Base-by-base conservation (phyloP, 2,329 filamentous ascomycete genomes). In the Whalleya microplaca region DNA sequence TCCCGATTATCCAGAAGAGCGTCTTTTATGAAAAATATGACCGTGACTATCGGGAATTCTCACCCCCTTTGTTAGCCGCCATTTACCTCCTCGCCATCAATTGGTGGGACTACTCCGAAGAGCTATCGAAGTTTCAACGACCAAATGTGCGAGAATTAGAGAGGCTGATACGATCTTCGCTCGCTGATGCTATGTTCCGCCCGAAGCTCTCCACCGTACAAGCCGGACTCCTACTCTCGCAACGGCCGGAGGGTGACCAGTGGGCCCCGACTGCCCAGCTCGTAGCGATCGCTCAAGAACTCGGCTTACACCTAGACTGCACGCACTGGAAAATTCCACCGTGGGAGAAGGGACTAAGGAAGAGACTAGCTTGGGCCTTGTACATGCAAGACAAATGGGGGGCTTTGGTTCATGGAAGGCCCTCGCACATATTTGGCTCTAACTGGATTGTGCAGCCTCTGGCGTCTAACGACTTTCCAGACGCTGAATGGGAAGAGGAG, bases 361-460 rank as follows among this genome's bases (percentile, higher is more conserved):
- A 94, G 71, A 85, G 93, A 47, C 83, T 96, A 42, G 92, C 91
- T 1, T 96, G 93, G 92, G 92, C 91, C 2, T 75, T 96, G 48
- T 96, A 95, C 71, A 94, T 96, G 88, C 92, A 96, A 75, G 93
- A 97, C 74, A 96, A 91, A 72, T 92, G 89, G 89, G 88, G 86
- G 43, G 87, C 89, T 2, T 75, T 92, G 23, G 84, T 90, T 32
- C 86, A 91, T 66, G 89, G 89, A 61, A 84, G 89, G 16, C 89
- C 89, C 2, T 90, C 88, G 2, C 88, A 91, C 61, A 76, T 78
- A 46, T 77, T 77, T 60, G 67, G 71, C 46, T 73, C 74, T 41
- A 78, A 91, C 67, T 92, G 89, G 88, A 86, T 87, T 9, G 88
- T 92, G 9, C 78, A 79, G 48, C 72, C 78, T 3, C 79, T 87